Conservation (phyloP, 164 flowering plant genomes). For the Buxus sempervirens region DNA sequence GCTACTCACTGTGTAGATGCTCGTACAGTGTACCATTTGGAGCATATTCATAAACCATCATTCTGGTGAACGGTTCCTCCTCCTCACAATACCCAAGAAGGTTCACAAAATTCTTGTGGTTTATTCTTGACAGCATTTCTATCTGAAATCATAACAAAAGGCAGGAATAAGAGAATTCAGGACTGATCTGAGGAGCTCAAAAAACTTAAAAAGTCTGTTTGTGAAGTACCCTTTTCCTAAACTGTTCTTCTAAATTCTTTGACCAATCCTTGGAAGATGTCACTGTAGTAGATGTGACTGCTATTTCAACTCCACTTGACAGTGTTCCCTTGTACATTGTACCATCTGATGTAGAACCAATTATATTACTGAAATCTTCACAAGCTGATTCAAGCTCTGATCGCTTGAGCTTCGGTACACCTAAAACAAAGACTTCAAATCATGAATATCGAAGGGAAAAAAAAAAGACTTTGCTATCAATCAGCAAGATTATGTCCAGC, state of each 20-base stretch:
- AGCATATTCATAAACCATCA: constrained; percentile 83
- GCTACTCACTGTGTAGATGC: constrained; percentile 67
- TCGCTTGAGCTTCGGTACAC: constrained; percentile 69
- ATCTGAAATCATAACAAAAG: constrained; percentile 41
- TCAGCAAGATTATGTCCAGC: no score
- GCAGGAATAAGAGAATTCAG: not conserved
- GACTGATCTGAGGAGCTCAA: not conserved
- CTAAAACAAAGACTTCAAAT: constrained; percentile 28
- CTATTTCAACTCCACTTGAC: constrained; percentile 85
- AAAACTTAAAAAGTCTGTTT: not conserved
- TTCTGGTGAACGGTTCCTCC: constrained; percentile 62
- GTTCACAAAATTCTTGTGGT: constrained; percentile 73
- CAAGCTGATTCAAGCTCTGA: constrained; percentile 77
- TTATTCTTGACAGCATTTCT: constrained; percentile 53
- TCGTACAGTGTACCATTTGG: constrained; percentile 82
- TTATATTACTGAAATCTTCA: constrained; percentile 85
- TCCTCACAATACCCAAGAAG: constrained; percentile 72
- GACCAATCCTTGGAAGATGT: constrained; percentile 56
- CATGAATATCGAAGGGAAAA: not conserved
- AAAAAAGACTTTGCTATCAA: not conserved
- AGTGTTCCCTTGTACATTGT: constrained; percentile 75
- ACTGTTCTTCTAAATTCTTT: constrained; percentile 43
- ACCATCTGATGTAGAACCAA: constrained; percentile 52
- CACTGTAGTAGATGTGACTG: constrained; percentile 44
- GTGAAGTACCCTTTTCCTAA: constrained; percentile 54